These are phyloP conservation scores for Vicia villosa DNA, from an alignment of 306 rosid species.

Conservation along the genomic window DNA sequence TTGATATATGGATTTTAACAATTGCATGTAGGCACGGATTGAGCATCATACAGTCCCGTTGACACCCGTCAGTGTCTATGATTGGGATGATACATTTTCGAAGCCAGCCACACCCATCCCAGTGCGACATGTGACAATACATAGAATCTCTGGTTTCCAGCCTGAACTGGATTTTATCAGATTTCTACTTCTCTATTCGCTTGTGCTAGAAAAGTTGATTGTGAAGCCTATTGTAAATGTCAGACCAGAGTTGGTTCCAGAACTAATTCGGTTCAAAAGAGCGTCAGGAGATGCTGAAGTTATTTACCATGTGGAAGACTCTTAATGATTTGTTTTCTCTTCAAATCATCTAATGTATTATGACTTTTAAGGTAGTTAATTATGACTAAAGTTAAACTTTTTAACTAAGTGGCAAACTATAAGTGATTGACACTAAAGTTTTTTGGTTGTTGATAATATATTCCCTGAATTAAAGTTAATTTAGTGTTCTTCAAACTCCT, in stretches of 20 bases:
- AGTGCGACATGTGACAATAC: background rate
- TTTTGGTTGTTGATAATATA: no score
- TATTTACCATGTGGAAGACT: constrained; percentile 37
- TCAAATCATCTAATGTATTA: background rate
- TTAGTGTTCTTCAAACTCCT: no score
- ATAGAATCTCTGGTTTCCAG: background rate
- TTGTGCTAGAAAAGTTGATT: constrained; percentile 54
- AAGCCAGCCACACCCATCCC: background rate
- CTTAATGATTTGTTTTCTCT: constrained; percentile 17
- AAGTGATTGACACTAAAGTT: no score
- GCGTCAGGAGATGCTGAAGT: constrained; percentile 56
- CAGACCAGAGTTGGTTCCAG: constrained; percentile 42
- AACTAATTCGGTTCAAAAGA: constrained; percentile 53
- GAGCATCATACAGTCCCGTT: constrained; percentile 28
- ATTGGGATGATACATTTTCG: constrained; percentile 38
- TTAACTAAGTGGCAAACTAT: no score
- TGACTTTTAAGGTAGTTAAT: no score
- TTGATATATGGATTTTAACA: background rate
- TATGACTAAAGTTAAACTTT: no score
- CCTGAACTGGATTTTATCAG: background rate
- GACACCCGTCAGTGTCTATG: background rate
- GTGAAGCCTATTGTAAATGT: constrained; percentile 44
- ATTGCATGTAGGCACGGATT: constrained; percentile 43
- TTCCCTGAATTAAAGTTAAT: no score
- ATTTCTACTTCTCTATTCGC: constrained; percentile 15